phyloP scores from a whole-genome alignment of 2,329 filamentous ascomycete genomes.

The Didymella sp. region DNA sequence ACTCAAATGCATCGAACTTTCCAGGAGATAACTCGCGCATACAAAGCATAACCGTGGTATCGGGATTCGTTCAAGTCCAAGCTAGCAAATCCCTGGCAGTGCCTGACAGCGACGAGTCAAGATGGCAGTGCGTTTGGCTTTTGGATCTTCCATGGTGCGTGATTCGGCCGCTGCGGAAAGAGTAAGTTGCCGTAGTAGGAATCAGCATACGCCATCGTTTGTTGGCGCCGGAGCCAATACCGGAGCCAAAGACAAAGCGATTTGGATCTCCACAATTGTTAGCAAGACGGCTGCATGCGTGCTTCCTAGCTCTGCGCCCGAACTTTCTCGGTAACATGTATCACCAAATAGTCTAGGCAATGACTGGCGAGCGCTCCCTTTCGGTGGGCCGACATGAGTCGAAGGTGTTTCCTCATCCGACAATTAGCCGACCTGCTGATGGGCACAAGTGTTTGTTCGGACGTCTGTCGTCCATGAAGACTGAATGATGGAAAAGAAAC shows the following conservation, averaged over 20 bases:
- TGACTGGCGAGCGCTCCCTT: neutral
- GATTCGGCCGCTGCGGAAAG: constrained; percentile 14
- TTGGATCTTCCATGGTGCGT: constrained; percentile 5
- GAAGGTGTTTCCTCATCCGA: neutral
- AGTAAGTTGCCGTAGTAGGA: constrained; percentile 10
- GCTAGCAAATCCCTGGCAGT: neutral
- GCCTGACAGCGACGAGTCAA: constrained; percentile 11
- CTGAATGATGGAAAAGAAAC: neutral
- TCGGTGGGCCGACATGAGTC: neutral
- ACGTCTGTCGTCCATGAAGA: neutral
- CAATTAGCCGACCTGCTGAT: neutral
- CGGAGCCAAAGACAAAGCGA: constrained; percentile 1
- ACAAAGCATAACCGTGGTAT: constrained; percentile 12
- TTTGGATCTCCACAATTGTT: neutral
- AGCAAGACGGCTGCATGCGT: constrained; percentile 4
- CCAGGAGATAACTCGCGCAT: constrained; percentile 7
- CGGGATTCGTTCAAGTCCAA: constrained; percentile 7
- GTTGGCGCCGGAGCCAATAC: constrained; percentile 12
- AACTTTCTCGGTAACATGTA: constrained; percentile 2
- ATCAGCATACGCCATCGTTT: constrained; percentile 8
- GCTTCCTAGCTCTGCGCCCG: neutral
- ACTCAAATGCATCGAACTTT: constrained; percentile 8
- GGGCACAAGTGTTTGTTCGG: neutral
- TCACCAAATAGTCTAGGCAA: neutral
- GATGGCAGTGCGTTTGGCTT: neutral